Conservation (phyloP, 164 flowering plant genomes). For the Litsea cubeba region DNA sequence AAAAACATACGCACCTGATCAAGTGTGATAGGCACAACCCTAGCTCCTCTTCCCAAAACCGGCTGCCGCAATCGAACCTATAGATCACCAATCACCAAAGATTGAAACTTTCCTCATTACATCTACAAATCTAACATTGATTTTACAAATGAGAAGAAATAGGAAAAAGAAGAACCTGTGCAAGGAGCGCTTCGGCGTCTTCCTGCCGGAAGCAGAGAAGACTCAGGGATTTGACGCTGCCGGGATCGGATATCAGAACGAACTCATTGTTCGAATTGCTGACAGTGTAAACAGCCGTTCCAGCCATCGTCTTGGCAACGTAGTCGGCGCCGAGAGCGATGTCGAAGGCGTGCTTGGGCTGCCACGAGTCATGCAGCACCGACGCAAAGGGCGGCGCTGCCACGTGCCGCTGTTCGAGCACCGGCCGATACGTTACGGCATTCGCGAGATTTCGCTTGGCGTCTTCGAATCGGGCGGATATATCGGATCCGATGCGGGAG, state of each 20-base stretch:
- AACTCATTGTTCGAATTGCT: slow-evolving; percentile 88
- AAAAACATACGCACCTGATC: slow-evolving; percentile 59
- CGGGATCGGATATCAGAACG: slow-evolving; percentile 83
- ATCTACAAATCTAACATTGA: too few relatives aligned
- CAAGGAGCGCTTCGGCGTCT: slow-evolving; percentile 88
- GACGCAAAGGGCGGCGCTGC: not conserved
- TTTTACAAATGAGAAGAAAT: not conserved
- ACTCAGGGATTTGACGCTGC: slow-evolving; percentile 67
- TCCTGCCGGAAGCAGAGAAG: slow-evolving; percentile 84
- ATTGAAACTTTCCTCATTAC: not conserved
- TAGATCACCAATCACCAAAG: not conserved
- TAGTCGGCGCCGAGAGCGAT: slow-evolving; percentile 42
- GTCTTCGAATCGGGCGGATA: slow-evolving; percentile 45
- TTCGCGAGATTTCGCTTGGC: slow-evolving; percentile 38
- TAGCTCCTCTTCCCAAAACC: slow-evolving; percentile 52
- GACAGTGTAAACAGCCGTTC: slow-evolving; percentile 81
- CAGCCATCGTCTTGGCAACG: slow-evolving; percentile 72
- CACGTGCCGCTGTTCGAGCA: not conserved
- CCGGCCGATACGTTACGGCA: slow-evolving; percentile 5
- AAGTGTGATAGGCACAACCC: slow-evolving; percentile 86
- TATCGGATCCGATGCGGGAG: slow-evolving; percentile 46
- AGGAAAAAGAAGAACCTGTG: slow-evolving; percentile 46
- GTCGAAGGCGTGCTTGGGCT: slow-evolving; percentile 34
- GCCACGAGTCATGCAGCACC: slow-evolving; percentile 28
- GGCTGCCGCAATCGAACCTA: slow-evolving; percentile 66